These are phyloP conservation scores for Haplosporangium sp. DNA, from an alignment of 371 early-diverging fungal genomes.

Conservation along the genomic window DNA sequence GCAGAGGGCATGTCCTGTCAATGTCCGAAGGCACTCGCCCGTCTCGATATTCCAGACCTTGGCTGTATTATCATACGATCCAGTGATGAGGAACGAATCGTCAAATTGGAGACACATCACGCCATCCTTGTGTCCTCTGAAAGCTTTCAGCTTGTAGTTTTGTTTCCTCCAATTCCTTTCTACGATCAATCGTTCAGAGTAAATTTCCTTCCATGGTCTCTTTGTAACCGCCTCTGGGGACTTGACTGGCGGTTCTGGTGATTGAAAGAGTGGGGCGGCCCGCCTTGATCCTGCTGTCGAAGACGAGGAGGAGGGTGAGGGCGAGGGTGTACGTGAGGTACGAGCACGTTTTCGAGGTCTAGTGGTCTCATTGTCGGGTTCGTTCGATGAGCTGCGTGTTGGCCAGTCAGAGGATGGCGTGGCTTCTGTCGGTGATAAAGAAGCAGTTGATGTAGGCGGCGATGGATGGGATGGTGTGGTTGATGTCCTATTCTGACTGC, in stretches of 20 bases:
- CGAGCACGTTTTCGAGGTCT: constrained; percentile 28
- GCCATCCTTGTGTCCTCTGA: constrained; percentile 88
- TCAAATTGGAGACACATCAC: constrained; percentile 91
- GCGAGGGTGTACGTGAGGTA: constrained; percentile 16
- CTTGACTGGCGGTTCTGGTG: constrained; percentile 44
- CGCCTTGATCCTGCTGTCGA: not conserved
- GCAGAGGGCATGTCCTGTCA: constrained; percentile 89
- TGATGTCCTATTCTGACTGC: too few relatives aligned
- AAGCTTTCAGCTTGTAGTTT: constrained; percentile 65
- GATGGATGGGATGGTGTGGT: constrained; percentile 28
- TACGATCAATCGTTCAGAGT: constrained; percentile 80
- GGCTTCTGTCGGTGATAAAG: constrained; percentile 26
- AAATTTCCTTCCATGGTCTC: constrained; percentile 87
- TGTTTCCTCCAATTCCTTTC: constrained; percentile 89
- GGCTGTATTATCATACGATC: constrained; percentile 86
- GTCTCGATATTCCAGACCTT: constrained; percentile 87
- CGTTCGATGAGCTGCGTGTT: constrained; percentile 29
- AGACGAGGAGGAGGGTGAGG: too few relatives aligned
- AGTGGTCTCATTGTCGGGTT: constrained; percentile 8
- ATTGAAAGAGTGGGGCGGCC: constrained; percentile 23
- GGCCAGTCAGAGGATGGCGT: constrained; percentile 15
- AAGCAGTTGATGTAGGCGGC: constrained; percentile 25
- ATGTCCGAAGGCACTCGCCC: constrained; percentile 71
- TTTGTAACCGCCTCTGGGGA: constrained; percentile 12
- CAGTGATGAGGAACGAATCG: constrained; percentile 84